Evolutionary conservation across 192 early-diverging fungal genomes (phyloP), one percentile per base, ranked within the genome.

Genomic region (Irineochytrium annulatum): DNA sequence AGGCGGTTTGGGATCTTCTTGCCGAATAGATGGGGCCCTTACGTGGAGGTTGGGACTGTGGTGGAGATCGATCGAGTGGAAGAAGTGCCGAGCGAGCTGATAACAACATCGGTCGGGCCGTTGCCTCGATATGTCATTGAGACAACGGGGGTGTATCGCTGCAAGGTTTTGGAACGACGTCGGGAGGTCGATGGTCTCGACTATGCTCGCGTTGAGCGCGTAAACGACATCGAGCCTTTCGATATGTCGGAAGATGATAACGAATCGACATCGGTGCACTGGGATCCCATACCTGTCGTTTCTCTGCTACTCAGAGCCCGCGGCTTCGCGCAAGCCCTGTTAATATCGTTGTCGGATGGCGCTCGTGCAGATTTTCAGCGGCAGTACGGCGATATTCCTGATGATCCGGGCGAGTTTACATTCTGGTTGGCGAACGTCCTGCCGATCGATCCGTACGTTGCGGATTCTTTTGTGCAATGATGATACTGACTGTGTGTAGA

Each of bases 1-100:
- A 2, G 32, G 6, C 14, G 26, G n/a, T 59, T 68, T 29, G 56
- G 54, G 14, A 34, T 68, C 19, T 27, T 32, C 11, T 35, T 62
- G 4, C 67, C 67, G 5, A 33, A 20, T 29, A 49, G 5, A 8
- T 8, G 24, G 13, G 11, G 8, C 46, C 46, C 46, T 8, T 49
- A 22, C 26, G 46, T 22, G 11, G 26, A 22, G 5, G 8, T 20
- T 49, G 46, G 46, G 17, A 49, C 46, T 6, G 5, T 49, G 46
- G 46, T 49, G 17, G 6, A 49, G 11, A 8, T 49, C 24, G 13
- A 17, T 20, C 13, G 26, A 8, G 11, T 6, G 17, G 46, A 49
- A 22, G 11, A 14, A 17, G 46, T 49, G 13, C 46, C 11, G 6
- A 24, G 46, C 22, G 11, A 8, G 24, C 13, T 24, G 6, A 6